Evolutionary conservation across 768 basidiomycete species (phyloP).

Genomic region (Tephrocybe sp.): DNA sequence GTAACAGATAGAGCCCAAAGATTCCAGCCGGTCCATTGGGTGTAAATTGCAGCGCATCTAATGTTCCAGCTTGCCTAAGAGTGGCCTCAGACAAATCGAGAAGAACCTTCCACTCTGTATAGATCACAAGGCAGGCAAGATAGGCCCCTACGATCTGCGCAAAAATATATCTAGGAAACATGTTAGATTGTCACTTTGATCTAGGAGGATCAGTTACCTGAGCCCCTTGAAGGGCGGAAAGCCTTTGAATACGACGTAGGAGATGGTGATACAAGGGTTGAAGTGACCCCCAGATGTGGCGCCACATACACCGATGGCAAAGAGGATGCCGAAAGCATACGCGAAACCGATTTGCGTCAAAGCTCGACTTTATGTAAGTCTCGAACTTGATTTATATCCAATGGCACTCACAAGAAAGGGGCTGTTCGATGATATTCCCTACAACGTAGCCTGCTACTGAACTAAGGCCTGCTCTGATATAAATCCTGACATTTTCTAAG

Average conservation of each 20-base stretch:
- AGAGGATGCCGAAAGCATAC: slow-evolving; percentile 57
- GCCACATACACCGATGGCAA: slow-evolving; percentile 51
- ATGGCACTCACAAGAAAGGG: slow-evolving; percentile 44
- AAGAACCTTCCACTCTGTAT: slow-evolving; percentile 57
- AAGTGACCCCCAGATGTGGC: slow-evolving; percentile 63
- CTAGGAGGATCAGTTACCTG: slow-evolving; percentile 30
- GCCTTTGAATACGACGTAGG: slow-evolving; percentile 48
- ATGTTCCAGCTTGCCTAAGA: slow-evolving; percentile 20
- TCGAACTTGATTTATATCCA: not conserved
- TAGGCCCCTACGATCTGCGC: slow-evolving; percentile 66
- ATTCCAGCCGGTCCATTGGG: slow-evolving; percentile 47
- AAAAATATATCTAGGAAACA: slow-evolving; percentile 50
- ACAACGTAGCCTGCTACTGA: slow-evolving; percentile 48
- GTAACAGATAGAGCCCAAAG: slow-evolving; percentile 46
- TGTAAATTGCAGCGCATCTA: slow-evolving; percentile 29
- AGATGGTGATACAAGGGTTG: slow-evolving; percentile 59
- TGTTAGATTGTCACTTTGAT: not conserved
- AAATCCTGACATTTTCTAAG: not conserved
- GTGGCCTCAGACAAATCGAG: slow-evolving; percentile 35
- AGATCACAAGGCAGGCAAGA: slow-evolving; percentile 56
- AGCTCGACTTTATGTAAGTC: slow-evolving; percentile 28
- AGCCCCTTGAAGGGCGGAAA: slow-evolving; percentile 51
- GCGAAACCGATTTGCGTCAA: slow-evolving; percentile 54
- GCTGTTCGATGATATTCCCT: slow-evolving; percentile 38
- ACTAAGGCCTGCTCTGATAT: slow-evolving; percentile 43